Percentiles rank a stretch among this genome's conserved stretches.
phyloP scores from a whole-genome alignment of 176 grass and related monocot genomes.

The Metroxylon sagu region DNA sequence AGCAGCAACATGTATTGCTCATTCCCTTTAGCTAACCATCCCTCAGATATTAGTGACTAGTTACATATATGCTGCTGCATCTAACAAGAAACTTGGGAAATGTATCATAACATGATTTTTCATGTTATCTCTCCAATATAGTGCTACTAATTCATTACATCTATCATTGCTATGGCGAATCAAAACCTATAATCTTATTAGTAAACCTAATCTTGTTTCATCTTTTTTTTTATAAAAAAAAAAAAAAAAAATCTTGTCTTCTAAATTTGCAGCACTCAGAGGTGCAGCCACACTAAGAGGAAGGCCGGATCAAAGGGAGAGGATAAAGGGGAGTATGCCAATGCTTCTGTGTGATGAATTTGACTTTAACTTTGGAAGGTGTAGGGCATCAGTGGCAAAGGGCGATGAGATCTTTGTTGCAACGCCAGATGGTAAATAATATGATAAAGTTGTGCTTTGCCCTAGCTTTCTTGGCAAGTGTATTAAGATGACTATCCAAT shows the following conservation, averaged over 20 bases:
- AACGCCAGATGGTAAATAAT: slow-evolving; percentile 65
- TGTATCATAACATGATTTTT: no score
- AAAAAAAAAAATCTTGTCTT: neutral
- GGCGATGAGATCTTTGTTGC: slow-evolving; percentile 84
- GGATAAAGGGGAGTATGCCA: slow-evolving; percentile 32
- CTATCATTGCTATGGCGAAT: no score
- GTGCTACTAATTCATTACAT: no score
- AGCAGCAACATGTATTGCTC: slow-evolving; percentile 68
- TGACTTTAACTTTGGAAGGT: slow-evolving; percentile 77
- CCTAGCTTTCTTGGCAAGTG: no score
- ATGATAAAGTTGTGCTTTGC: neutral
- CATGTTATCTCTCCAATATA: no score
- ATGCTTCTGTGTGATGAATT: slow-evolving; percentile 38
- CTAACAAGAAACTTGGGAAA: neutral
- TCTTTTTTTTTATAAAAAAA: no score
- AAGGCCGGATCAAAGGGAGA: slow-evolving; percentile 33
- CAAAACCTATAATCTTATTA: no score
- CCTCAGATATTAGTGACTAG: no score
- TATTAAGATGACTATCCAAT: no score
- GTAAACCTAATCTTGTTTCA: no score
- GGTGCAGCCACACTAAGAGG: slow-evolving; percentile 61
- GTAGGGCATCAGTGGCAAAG: slow-evolving; percentile 69
- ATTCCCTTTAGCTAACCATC: neutral
- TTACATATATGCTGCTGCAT: neutral
- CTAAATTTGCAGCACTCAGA: slow-evolving; percentile 51